Evolutionary conservation across 805 yeast species (phyloP).

Genomic region (Clavispora carvajalis): DNA sequence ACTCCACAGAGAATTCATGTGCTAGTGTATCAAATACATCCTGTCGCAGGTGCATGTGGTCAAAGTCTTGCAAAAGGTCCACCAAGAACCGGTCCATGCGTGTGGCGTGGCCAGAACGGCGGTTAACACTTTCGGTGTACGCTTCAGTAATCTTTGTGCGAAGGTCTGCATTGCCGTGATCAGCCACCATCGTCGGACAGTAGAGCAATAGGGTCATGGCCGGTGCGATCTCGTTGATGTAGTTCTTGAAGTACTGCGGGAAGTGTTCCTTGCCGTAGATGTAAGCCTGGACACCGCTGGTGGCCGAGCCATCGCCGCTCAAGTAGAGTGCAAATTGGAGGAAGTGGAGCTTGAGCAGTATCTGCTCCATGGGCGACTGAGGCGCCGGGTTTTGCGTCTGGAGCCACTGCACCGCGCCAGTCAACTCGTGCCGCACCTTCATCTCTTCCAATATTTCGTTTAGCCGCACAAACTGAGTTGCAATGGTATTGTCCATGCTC

Average conservation of each 20-base stretch:
- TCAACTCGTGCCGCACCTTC: conserved; percentile 25
- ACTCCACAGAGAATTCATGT: conserved; percentile 36
- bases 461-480: conserved; percentile 23
- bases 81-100: conserved; percentile 21
- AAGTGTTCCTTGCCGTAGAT: conserved; percentile 35
- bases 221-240: conserved; percentile 30
- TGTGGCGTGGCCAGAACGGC: conserved; percentile 1
- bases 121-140: neutral
- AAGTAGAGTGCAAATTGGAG: conserved; percentile 32
- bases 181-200: conserved; percentile 21
- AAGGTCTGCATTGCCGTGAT: conserved; percentile 10
- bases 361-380: conserved; percentile 12
- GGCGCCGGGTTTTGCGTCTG: conserved; percentile 16
- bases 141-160: neutral
- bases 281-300: conserved; percentile 22
- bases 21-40: conserved; percentile 32
- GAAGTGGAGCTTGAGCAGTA: conserved; percentile 39
- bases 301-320: neutral
- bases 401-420: conserved; percentile 31
- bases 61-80: conserved; percentile 28
- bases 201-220: conserved; percentile 30
- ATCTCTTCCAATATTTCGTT: conserved; percentile 32
- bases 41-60: conserved; percentile 22
- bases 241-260: conserved; percentile 26
- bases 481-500: conserved; percentile 19